These are phyloP conservation scores for Uncinocarpus reesii DNA, from an alignment of 2,329 filamentous ascomycete genomes.

Conservation along the genomic window DNA sequence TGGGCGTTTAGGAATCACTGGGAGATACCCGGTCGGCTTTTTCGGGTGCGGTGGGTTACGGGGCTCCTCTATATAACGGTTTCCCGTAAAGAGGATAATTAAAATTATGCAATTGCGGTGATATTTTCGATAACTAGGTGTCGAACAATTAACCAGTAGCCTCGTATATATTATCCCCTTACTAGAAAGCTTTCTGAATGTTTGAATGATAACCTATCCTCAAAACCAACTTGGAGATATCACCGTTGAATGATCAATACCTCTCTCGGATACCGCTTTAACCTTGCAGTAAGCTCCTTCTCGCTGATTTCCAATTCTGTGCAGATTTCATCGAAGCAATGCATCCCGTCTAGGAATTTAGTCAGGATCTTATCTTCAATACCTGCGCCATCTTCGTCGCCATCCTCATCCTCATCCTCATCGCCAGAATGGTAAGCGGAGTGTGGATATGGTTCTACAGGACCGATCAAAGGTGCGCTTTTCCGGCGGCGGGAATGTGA, in stretches of 20 bases:
- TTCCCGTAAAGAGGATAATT: too few species aligned
- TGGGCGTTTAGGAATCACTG: too few species aligned
- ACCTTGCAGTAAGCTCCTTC: constrained; percentile 34
- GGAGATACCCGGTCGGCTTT: too few species aligned
- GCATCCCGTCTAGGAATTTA: constrained; percentile 39
- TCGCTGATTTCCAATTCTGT: constrained; percentile 42
- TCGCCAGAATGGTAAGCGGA: constrained; percentile 3
- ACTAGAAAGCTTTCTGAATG: neutral
- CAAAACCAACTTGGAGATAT: constrained; percentile 10
- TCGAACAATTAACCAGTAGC: too few species aligned
- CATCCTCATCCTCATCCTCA: constrained; percentile 9
- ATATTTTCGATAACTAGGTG: too few species aligned
- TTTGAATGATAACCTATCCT: neutral
- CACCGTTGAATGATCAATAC: constrained; percentile 40
- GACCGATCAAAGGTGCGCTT: constrained; percentile 1
- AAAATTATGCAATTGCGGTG: too few species aligned
- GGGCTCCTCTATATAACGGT: too few species aligned
- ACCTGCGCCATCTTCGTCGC: constrained; percentile 16
- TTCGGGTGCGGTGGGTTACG: too few species aligned
- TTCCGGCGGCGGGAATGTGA: neutral
- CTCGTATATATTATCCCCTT: neutral
- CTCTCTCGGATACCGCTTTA: constrained; percentile 37
- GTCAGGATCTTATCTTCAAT: constrained; percentile 31
- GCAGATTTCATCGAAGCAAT: constrained; percentile 43
- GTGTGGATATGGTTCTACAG: neutral